Conservation (phyloP, 2,329 filamentous ascomycete species). For the Colletotrichum tabaci region DNA sequence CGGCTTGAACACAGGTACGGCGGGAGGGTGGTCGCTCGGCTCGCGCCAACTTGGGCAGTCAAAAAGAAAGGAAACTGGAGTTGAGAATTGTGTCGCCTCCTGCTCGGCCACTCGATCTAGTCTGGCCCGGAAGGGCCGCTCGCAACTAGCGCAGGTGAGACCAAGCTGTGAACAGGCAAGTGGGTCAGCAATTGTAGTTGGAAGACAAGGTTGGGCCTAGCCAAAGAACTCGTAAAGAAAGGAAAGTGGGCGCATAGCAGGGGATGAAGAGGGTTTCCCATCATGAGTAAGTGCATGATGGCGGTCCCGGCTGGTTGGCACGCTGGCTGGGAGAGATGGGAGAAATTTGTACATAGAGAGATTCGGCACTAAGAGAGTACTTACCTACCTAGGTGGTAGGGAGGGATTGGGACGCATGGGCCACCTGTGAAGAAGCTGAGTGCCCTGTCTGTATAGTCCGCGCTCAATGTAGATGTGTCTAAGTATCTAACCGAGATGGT, state of each 20-base stretch:
- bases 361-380: background rate
- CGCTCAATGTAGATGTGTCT: background rate
- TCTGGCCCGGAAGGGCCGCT: conserved; percentile 6
- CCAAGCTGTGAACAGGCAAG: conserved; percentile 24
- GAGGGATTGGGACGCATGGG: background rate
- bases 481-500: too few species aligned
- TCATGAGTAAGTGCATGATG: background rate
- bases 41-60: background rate
- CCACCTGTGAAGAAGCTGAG: background rate
- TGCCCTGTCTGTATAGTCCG: background rate
- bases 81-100: background rate
- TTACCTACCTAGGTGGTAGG: background rate
- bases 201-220: background rate
- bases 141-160: background rate
- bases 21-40: background rate
- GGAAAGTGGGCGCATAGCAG: too few species aligned
- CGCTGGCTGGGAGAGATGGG: too few species aligned
- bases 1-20: too few species aligned
- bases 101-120: conserved; percentile 5
- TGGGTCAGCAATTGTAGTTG: background rate
- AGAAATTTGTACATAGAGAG: too few species aligned
- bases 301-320: background rate
- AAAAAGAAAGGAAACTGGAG: background rate
- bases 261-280: too few species aligned
- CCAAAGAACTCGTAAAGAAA: too few species aligned